A percentile compares a stretch with the other conserved stretches of the same genome.
Conservation (phyloP, 495 filamentous ascomycete species). For the Penicillium paradoxum region DNA sequence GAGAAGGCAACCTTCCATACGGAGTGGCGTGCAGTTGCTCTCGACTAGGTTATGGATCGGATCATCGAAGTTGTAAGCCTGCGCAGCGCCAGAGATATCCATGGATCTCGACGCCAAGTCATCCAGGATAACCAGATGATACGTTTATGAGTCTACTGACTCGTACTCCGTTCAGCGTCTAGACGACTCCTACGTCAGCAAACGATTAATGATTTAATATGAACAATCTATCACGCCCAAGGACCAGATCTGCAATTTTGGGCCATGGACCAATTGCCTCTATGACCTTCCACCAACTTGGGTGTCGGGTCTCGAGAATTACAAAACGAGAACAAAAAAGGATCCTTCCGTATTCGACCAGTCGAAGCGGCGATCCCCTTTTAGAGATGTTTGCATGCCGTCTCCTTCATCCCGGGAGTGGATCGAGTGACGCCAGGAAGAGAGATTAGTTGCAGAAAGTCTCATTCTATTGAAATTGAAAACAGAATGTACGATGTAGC, state of each 20-base stretch:
- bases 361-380: background rate
- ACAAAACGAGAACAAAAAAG: background rate
- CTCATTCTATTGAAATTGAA: background rate
- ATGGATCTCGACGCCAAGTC: constrained; percentile 2
- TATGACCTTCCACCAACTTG: background rate
- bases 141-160: too few species aligned
- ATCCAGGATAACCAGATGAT: background rate
- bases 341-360: background rate
- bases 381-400: background rate
- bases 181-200: too few species aligned
- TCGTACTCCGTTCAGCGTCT: background rate
- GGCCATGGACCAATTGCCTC: background rate
- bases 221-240: background rate
- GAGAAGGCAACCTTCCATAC: constrained; percentile 1
- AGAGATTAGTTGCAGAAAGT: constrained; percentile 1
- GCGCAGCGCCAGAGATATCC: background rate
- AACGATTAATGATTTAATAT: background rate
- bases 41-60: background rate
- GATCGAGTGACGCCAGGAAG: constrained; percentile 6
- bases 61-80: background rate
- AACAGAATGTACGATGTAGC: background rate
- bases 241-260: background rate
- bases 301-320: background rate
- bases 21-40: background rate
- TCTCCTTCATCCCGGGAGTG: constrained; percentile 2